Conservation (phyloP, 2,329 filamentous ascomycete genomes). For the Anisogramma anomala region DNA sequence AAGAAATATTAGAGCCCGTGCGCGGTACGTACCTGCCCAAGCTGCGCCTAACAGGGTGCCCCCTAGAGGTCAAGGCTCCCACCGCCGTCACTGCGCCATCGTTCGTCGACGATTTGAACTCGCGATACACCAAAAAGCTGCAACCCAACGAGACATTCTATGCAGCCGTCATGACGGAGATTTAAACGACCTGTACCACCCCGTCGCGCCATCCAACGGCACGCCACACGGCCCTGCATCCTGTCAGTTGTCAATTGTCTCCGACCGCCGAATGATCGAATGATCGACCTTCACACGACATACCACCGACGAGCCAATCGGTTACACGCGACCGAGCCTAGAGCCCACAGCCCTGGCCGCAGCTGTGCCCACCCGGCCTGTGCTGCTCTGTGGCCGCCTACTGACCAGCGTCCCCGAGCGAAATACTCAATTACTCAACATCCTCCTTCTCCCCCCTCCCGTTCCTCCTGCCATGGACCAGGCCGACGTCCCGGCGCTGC, state of each 20-base stretch:
- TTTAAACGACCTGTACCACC: conserved; percentile 8
- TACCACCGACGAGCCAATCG: too few relatives aligned
- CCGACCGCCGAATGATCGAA: not conserved
- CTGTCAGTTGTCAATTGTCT: not conserved
- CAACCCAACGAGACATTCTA: conserved; percentile 6
- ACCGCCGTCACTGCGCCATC: too few relatives aligned
- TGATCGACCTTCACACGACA: too few relatives aligned
- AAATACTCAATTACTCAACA: not conserved
- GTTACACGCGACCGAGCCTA: conserved; percentile 11
- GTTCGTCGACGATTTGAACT: too few relatives aligned
- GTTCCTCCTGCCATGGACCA: conserved; percentile 42
- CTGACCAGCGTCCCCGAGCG: not conserved
- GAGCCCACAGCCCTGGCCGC: conserved; percentile 3
- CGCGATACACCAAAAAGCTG: conserved; percentile 9
- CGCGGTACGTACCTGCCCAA: too few relatives aligned
- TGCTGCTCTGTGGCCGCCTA: not conserved
- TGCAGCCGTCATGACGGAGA: conserved; percentile 12
- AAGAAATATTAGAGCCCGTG: too few relatives aligned
- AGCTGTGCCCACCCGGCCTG: not conserved
- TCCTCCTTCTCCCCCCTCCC: not conserved
- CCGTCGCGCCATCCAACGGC: conserved; percentile 6
- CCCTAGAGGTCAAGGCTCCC: too few relatives aligned
- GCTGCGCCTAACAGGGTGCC: too few relatives aligned
- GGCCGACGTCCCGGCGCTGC: conserved; percentile 53
- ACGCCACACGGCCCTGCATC: conserved; percentile 9